Percentiles rank a stretch among this genome's conserved stretches.
phyloP scores from a whole-genome alignment of 1,284 basidiomycete genomes.

The Moniliella sp. region DNA sequence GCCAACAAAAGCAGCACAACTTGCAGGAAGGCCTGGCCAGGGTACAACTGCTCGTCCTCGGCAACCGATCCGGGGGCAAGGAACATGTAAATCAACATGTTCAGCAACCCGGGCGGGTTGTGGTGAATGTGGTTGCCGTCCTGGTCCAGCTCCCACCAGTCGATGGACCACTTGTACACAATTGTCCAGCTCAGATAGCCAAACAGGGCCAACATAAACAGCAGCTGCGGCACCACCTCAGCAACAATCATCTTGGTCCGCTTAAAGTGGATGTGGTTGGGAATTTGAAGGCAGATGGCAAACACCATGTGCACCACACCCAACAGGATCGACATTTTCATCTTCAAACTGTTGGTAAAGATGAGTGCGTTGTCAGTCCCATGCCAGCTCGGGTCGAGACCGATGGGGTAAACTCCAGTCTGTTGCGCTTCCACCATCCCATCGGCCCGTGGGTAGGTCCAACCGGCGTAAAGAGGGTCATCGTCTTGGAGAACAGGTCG shows the following conservation, averaged over 20 bases:
- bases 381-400: slow-evolving; percentile 87
- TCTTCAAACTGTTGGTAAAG: slow-evolving; percentile 97
- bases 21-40: slow-evolving; percentile 71
- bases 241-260: slow-evolving; percentile 63
- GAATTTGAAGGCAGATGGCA: slow-evolving; percentile 78
- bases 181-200: slow-evolving; percentile 73
- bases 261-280: slow-evolving; percentile 83
- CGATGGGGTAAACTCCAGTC: slow-evolving; percentile 60
- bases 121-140: slow-evolving; percentile 35
- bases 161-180: slow-evolving; percentile 84
- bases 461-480: slow-evolving; percentile 73
- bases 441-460: slow-evolving; percentile 48
- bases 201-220: slow-evolving; percentile 91
- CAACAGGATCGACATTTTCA: slow-evolving; percentile 96
- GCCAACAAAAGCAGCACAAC: slow-evolving; percentile 59
- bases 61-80: slow-evolving; percentile 40
- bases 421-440: slow-evolving; percentile 33
- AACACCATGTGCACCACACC: slow-evolving; percentile 98
- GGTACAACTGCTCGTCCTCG: slow-evolving; percentile 52
- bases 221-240: slow-evolving; percentile 87
- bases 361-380: slow-evolving; percentile 73
- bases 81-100: slow-evolving; percentile 33
- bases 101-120: slow-evolving; percentile 61
- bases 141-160: slow-evolving; percentile 53
- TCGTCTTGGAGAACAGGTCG: slow-evolving; percentile 86